Conservation (phyloP, 768 basidiomycete genomes). For the Psilocybe subaeruginosa region DNA sequence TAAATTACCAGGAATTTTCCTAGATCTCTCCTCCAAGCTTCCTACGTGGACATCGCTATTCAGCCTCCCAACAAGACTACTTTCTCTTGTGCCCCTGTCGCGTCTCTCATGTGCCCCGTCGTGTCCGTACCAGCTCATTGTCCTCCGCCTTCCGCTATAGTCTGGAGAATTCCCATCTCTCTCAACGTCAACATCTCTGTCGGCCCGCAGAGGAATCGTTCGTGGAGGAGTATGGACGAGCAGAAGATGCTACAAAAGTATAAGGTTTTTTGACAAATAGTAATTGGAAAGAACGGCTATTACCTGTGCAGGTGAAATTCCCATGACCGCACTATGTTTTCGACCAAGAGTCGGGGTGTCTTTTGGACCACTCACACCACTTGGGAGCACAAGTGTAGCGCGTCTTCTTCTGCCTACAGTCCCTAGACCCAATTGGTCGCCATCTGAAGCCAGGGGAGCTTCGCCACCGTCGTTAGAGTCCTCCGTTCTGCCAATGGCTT, state of each 20-base stretch:
- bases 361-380: constrained; percentile 31
- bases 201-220: constrained; percentile 36
- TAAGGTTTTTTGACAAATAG: background rate
- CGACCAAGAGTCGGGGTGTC: constrained; percentile 51
- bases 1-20: constrained; percentile 1
- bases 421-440: constrained; percentile 31
- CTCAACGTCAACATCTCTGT: constrained; percentile 35
- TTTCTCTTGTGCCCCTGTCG: constrained; percentile 26
- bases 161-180: constrained; percentile 32
- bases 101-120: constrained; percentile 27
- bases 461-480: constrained; percentile 18
- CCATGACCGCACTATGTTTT: constrained; percentile 62
- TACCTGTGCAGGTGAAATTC: constrained; percentile 78
- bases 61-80: constrained; percentile 24
- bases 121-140: constrained; percentile 46
- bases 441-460: constrained; percentile 21
- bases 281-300: constrained; percentile 10
- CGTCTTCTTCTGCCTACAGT: constrained; percentile 42
- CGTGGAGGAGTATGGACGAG: constrained; percentile 68
- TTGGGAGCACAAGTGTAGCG: constrained; percentile 53
- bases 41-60: constrained; percentile 25
- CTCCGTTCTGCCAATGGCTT: constrained; percentile 21
- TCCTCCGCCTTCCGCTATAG: constrained; percentile 37
- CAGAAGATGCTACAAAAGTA: constrained; percentile 54
- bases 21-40: constrained; percentile 24